Base-by-base conservation (phyloP, 2,329 filamentous ascomycete species). In the Exophiala viscosa region DNA sequence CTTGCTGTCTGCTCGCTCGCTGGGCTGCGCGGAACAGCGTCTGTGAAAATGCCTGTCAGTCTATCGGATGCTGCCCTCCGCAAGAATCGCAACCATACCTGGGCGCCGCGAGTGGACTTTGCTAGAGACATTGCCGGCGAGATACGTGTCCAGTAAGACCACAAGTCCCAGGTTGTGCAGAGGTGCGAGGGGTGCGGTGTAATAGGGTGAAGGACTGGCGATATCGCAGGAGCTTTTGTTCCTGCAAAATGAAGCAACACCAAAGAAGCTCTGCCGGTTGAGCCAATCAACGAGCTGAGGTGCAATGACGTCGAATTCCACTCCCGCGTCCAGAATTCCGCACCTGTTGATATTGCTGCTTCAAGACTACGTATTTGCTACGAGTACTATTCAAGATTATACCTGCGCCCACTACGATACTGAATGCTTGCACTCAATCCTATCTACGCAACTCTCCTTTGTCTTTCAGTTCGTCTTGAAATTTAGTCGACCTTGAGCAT, bases 401-500 rank as follows among this genome's bases (percentile, higher is more conserved):
- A 28, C 23, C 23, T 28, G 23, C 2, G 23, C 23, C 23, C 5
- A 28, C 23, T 28, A 7, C 23, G 23, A 28, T 28, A 28, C 8
- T n/a, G n/a, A 28, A 5, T 28, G 23, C 23, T 28, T 28, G 23
- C 23, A 28, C 23, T 28, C 23, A 5, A 28, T 28, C 8, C 23
- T 28, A 5, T 7, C 23, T 1, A 2, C 23, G 3, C 23, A 7
- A 28, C 23, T 28, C 23, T 28, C 40, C 18, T 31, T 18, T 18
- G 28, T 9, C 6, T 8, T 47, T 39, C 52, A 59, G 33, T 59
- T 53, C 10, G 60, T 62, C 50, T 54, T 58, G 52, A 71, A 70
- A 31, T 63, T 60, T 57, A 71, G 60, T 31, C 66, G 65, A 2
- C 69, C 69, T 49, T 69, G 62, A 60, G 65, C 64, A 18, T 65